Conservation (phyloP, 331 rosid species). For the Acacia concinna region DNA sequence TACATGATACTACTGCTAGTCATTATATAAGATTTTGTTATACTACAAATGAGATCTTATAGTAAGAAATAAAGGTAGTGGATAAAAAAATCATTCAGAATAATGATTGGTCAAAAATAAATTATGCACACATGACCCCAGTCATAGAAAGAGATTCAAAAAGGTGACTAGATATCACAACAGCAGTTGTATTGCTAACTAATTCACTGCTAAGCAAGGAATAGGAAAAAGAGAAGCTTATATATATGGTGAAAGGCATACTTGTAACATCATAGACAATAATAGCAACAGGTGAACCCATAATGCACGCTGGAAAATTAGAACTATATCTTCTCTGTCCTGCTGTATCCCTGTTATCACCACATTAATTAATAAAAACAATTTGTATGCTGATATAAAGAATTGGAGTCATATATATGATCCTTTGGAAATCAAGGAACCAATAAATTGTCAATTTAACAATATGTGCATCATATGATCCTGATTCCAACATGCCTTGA, state of each 20-base stretch:
- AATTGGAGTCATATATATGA: neutral
- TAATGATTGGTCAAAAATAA: too few relatives aligned
- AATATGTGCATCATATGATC: neutral
- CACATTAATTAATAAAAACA: neutral
- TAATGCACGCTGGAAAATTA: slow-evolving; percentile 71
- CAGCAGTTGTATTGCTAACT: neutral
- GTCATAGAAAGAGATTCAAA: too few relatives aligned
- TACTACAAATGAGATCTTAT: too few relatives aligned
- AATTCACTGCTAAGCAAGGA: neutral
- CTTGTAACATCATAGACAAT: slow-evolving; percentile 76
- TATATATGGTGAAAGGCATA: slow-evolving; percentile 30
- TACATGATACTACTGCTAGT: too few relatives aligned
- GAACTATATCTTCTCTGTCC: slow-evolving; percentile 81
- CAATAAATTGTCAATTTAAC: neutral
- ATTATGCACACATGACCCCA: too few relatives aligned
- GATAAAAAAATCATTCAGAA: too few relatives aligned
- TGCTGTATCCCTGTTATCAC: slow-evolving; percentile 68
- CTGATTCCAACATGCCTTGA: neutral
- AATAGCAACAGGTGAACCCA: slow-evolving; percentile 76
- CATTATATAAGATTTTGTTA: too few relatives aligned
- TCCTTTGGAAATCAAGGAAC: neutral
- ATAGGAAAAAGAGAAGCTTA: neutral
- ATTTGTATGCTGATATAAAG: neutral
- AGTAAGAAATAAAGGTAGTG: too few relatives aligned
- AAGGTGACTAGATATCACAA: too few relatives aligned